Evolutionary conservation across 352 stramenopile species (phyloP).

Genomic region (Globisporangium polare): DNA sequence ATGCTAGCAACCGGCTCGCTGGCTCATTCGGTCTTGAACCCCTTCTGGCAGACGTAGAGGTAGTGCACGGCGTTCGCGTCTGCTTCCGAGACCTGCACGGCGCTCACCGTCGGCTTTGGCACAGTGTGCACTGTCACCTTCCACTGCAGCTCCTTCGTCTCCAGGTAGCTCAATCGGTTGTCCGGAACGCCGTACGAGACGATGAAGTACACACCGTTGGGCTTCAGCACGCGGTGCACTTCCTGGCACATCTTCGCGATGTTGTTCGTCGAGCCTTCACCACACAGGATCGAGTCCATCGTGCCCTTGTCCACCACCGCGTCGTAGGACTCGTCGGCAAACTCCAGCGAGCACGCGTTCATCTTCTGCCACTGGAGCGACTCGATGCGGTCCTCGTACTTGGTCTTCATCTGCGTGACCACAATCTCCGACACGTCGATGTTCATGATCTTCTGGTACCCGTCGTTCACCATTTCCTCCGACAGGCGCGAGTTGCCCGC

Average conservation of each 20-base stretch:
- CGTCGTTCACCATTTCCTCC: constrained; percentile 96
- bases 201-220: constrained; percentile 93
- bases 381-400: constrained; percentile 90
- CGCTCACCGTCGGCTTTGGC: constrained; percentile 94
- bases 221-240: constrained; percentile 92
- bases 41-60: constrained; percentile 95
- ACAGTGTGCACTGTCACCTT: constrained; percentile 94
- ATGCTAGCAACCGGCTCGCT: background rate
- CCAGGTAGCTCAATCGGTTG: constrained; percentile 94
- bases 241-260: constrained; percentile 95
- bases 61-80: constrained; percentile 95
- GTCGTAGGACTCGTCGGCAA: constrained; percentile 94
- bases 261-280: constrained; percentile 94
- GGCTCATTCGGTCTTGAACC: constrained; percentile 39
- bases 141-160: constrained; percentile 95
- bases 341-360: constrained; percentile 93
- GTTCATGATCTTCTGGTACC: constrained; percentile 94
- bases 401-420: constrained; percentile 92
- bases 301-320: constrained; percentile 94
- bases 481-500: constrained; percentile 93
- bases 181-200: constrained; percentile 95
- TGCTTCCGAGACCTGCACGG: constrained; percentile 89
- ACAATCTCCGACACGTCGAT: constrained; percentile 94
- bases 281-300: constrained; percentile 95
- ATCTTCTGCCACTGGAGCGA: constrained; percentile 93